Evolutionary conservation across 1,284 basidiomycete species (phyloP), one percentile per base, ranked within the genome.

Genomic region (Cutaneotrichosporon cutaneum): DNA sequence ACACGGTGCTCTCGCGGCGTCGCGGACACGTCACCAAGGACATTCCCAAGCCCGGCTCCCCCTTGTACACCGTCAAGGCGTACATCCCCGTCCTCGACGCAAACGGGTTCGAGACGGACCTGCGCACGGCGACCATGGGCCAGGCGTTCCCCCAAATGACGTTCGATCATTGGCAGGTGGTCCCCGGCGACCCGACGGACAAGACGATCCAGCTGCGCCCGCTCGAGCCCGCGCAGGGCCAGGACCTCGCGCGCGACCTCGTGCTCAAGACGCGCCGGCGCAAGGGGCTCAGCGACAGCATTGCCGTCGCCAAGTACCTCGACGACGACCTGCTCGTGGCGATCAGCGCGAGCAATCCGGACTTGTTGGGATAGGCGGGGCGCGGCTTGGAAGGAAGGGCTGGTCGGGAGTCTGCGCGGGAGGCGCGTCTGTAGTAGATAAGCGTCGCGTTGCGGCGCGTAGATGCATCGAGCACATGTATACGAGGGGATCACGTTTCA

Each of bases 111-210:
- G 96, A 99, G 82, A 97, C 94, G 7, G 96, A 99, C 82, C 81
- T 99, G 74, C 83, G 96, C 70, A 98, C 94, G 44, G 92, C 94
- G 55, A 99, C 96, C 26, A 90, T 96, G 78, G 96, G 96, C 24
- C 94, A 97, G 79, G 96, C 96, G 16, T 98, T 99, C 82, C 94
- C 91, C 71, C 82, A 95, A 68, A 94, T 97, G 80, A 86, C 90
- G 61, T 99, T 99, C 79, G 93, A 96, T 78, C 96, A 99, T 75
- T 99, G 96, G 95, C 90, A 90, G 45, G 92, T 97, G 72, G 95
- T 98, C 16, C 95, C 95, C 66, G 95, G 94, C 87, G 94, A 98
- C 81, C 96, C 96, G 50, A 94, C 90, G 69, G 96, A 99, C 82
- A 92, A 89, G 66, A 90, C 87, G 67, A 94, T 99, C 80, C 91